These are phyloP conservation scores for Agaricus sinodeliciosus DNA, from an alignment of 768 basidiomycete genomes.

Conservation along the genomic window DNA sequence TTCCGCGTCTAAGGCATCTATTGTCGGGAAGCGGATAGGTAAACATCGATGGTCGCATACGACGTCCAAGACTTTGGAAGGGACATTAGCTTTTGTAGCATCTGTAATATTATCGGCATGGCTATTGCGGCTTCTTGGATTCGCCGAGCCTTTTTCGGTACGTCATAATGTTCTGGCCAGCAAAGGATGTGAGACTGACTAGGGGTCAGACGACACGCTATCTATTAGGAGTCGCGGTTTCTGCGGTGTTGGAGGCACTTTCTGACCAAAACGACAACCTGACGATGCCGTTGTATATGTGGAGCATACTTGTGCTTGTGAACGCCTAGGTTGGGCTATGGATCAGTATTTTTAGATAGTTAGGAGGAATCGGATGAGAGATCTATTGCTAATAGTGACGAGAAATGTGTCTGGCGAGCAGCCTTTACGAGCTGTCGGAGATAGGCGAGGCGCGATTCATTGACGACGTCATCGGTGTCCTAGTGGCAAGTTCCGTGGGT, in stretches of 20 bases:
- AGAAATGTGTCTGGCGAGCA: slow-evolving; percentile 1
- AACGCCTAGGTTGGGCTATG: slow-evolving; percentile 14
- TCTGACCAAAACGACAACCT: slow-evolving; percentile 98
- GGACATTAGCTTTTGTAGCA: slow-evolving; percentile 72
- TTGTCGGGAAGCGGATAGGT: slow-evolving; percentile 84
- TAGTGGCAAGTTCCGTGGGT: slow-evolving; percentile 23
- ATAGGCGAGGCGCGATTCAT: neutral
- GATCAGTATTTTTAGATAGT: neutral
- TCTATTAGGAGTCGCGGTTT: slow-evolving; percentile 49
- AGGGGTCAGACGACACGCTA: slow-evolving; percentile 57
- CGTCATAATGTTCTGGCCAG: slow-evolving; percentile 19
- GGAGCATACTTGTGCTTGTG: slow-evolving; percentile 75
- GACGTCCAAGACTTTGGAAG: slow-evolving; percentile 87
- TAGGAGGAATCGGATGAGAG: neutral
- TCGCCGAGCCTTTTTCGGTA: slow-evolving; percentile 75
- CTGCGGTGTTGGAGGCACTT: slow-evolving; percentile 80
- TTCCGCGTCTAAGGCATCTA: slow-evolving; percentile 60
- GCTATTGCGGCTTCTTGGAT: slow-evolving; percentile 62
- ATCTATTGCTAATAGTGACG: neutral
- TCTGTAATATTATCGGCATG: slow-evolving; percentile 68
- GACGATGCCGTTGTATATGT: slow-evolving; percentile 92
- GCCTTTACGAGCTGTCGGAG: no score
- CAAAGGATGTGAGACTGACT: neutral
- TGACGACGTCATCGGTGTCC: neutral
- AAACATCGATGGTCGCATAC: slow-evolving; percentile 77